Evolutionary conservation across 1,284 basidiomycete species (phyloP).

Genomic region (Thecaphora thlaspeos): DNA sequence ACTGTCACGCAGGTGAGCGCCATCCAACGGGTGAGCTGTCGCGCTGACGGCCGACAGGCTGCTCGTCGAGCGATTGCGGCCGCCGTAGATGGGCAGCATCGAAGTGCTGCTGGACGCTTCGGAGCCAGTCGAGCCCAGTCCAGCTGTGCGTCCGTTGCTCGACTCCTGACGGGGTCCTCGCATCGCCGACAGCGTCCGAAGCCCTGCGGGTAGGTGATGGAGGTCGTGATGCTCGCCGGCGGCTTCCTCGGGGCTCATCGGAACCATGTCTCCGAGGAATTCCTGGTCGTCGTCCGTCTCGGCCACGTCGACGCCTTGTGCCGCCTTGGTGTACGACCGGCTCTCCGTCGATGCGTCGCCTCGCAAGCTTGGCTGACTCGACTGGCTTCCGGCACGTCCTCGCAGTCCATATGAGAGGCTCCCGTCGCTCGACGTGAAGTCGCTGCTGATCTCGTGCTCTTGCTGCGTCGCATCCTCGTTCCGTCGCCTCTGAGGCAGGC

Average conservation of each 20-base stretch:
- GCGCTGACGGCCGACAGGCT: conserved; percentile 22
- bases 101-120: neutral
- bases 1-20: neutral
- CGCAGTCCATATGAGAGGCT: neutral
- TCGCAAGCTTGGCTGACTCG: neutral
- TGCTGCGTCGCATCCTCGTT: neutral
- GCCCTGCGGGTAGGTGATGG: conserved; percentile 16
- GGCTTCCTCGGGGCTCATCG: conserved; percentile 13
- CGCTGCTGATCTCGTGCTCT: neutral
- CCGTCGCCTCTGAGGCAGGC: too few relatives aligned
- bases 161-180: conserved; percentile 2
- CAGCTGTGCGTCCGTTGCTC: too few relatives aligned
- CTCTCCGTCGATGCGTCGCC: neutral
- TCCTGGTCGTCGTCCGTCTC: conserved; percentile 31
- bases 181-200: conserved; percentile 20
- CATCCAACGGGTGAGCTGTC: conserved; percentile 2
- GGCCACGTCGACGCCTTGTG: conserved; percentile 2
- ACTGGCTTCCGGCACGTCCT: neutral
- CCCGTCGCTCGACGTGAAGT: neutral
- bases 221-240: conserved; percentile 21
- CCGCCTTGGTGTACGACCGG: too few relatives aligned
- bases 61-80: conserved; percentile 34
- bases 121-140: neutral
- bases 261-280: conserved; percentile 17
- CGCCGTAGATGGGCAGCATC: neutral